A percentile compares a stretch with the other conserved stretches of the same genome.
Conservation (phyloP, 108 stramenopile genomes). For the Cyclotella atomus region DNA sequence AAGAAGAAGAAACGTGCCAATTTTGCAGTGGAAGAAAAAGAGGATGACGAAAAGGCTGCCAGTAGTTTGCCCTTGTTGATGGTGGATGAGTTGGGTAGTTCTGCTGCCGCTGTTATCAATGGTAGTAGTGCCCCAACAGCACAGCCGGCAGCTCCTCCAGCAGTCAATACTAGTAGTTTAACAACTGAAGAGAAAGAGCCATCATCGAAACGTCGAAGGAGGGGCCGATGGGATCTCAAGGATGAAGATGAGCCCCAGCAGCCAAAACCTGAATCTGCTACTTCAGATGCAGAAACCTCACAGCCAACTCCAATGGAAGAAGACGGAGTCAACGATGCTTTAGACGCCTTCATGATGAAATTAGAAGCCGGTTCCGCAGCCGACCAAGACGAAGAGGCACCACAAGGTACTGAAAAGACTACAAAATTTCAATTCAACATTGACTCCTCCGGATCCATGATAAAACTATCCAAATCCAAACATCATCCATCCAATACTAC, state of each 20-base stretch:
- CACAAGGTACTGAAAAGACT: conserved; percentile 18
- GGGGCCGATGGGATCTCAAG: conserved; percentile 65
- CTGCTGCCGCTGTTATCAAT: background rate
- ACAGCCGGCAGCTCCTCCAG: too few species aligned
- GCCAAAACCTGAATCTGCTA: background rate
- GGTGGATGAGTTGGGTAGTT: conserved; percentile 30
- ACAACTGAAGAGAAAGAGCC: conserved; percentile 20
- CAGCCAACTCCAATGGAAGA: conserved; percentile 11
- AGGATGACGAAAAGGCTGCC: conserved; percentile 9
- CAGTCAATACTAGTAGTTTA: background rate
- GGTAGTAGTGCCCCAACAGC: too few species aligned
- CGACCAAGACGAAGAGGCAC: conserved; percentile 29
- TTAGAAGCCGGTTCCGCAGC: conserved; percentile 73
- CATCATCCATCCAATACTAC: conserved; percentile 10
- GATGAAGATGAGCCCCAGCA: conserved; percentile 5
- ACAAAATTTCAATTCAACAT: conserved; percentile 17
- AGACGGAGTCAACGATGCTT: conserved; percentile 62
- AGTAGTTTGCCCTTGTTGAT: conserved; percentile 33
- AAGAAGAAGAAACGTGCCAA: conserved; percentile 33
- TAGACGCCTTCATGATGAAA: conserved; percentile 88
- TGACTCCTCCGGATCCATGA: conserved; percentile 47
- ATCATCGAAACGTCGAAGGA: conserved; percentile 53
- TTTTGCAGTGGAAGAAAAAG: background rate
- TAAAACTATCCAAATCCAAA: conserved; percentile 19
- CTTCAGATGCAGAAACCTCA: background rate